Percentiles rank a stretch among this genome's conserved stretches.
These are phyloP conservation scores for Monilinia polystroma DNA, from an alignment of 2,329 filamentous ascomycete species.

Conservation along the genomic window DNA sequence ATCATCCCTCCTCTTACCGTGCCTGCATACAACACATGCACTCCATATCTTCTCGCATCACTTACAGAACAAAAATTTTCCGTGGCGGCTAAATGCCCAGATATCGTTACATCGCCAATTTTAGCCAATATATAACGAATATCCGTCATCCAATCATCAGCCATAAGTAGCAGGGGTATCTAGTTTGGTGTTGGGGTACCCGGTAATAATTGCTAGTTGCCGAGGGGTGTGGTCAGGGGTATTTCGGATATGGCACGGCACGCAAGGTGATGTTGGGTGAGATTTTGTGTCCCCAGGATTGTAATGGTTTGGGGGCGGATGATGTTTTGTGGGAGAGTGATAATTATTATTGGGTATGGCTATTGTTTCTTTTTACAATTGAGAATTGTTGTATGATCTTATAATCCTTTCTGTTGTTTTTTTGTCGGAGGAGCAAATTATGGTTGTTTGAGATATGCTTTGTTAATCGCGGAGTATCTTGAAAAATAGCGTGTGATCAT, in stretches of 20 bases:
- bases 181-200: neutral
- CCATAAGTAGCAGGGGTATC: neutral
- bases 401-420: too few relatives aligned
- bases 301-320: too few relatives aligned
- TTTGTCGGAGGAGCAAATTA: too few relatives aligned
- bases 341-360: too few relatives aligned
- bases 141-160: neutral
- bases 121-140: neutral
- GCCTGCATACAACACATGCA: neutral
- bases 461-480: too few relatives aligned
- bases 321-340: too few relatives aligned
- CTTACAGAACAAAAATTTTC: neutral
- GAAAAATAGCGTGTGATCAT: neutral
- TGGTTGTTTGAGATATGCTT: too few relatives aligned
- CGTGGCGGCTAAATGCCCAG: neutral
- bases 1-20: neutral
- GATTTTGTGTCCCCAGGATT: too few relatives aligned
- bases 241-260: neutral
- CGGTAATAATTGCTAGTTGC: neutral
- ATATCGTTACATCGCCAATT: neutral
- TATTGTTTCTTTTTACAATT: too few relatives aligned
- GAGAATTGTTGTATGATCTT: too few relatives aligned
- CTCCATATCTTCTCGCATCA: neutral
- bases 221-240: conserved; percentile 1
- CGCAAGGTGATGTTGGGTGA: too few relatives aligned